Conservation (phyloP, 768 basidiomycete genomes). For the Mycena amicta region DNA sequence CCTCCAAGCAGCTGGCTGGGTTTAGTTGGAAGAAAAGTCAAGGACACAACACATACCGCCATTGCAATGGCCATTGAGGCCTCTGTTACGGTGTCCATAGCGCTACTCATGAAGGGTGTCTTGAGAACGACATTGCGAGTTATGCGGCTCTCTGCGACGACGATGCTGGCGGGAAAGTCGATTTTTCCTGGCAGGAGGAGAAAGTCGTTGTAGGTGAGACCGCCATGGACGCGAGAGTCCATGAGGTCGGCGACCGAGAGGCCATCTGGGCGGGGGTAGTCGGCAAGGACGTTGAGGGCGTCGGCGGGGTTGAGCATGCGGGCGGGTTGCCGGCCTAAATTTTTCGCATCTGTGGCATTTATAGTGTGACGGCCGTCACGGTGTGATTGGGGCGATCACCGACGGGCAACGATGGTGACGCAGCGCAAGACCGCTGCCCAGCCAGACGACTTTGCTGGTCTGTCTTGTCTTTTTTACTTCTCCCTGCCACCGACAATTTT, state of each 20-base stretch:
- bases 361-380: not conserved
- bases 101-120: constrained; percentile 95
- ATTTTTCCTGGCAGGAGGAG: constrained; percentile 94
- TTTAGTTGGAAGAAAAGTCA: constrained; percentile 5
- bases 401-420: not conserved
- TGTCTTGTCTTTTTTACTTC: not conserved
- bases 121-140: constrained; percentile 91
- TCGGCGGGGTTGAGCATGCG: constrained; percentile 60
- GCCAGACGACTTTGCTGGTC: not conserved
- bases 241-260: constrained; percentile 85
- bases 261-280: constrained; percentile 78
- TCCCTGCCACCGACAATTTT: not conserved
- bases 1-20: constrained; percentile 79
- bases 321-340: constrained; percentile 16
- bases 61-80: constrained; percentile 90
- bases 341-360: constrained; percentile 3
- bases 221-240: constrained; percentile 83
- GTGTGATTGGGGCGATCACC: not conserved
- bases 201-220: constrained; percentile 98
- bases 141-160: constrained; percentile 81
- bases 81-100: constrained; percentile 99
- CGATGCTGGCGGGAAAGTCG: constrained; percentile 83
- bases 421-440: not conserved
- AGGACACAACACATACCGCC: constrained; percentile 61
- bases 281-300: constrained; percentile 75